Base-by-base conservation (phyloP, 2,329 filamentous ascomycete species). In the Bisporella sp. region DNA sequence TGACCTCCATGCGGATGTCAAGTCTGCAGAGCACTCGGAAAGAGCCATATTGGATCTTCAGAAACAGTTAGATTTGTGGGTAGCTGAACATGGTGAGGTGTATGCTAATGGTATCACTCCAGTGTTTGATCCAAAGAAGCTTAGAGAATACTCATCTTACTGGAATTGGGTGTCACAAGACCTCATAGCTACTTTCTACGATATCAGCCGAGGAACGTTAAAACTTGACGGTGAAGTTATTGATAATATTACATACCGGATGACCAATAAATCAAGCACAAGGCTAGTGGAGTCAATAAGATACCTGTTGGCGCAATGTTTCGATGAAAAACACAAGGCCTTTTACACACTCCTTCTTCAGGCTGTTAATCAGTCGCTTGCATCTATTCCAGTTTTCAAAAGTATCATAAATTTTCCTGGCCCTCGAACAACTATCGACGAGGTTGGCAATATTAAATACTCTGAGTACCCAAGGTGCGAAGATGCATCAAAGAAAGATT, bases 111-210 rank as follows among this genome's bases (percentile, higher is more conserved):
- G 93, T 47, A 97, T 99, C 57, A 89, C 95, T 69, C 93, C 93
- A 8, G 85, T 90, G 21, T 99, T 99, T 72, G 95, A 87, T 65
- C 76, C 89, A 4, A 81, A 97, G 56, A 99, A 99, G 71, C 92
- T 93, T 33, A 87, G 93, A 66, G 84, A 93, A 7, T 99, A 99
- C 72, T 93, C 99, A 68, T 97, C 93, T 0, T 95, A 90, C 0
- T 99, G 93, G 93, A 99, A 99, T 70, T 99, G 93, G 93, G 93
- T 89, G 55, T 86, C 93, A 47, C 93, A 99, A 68, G 93, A 99
- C 69, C 92, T 91, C 31, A 81, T 99, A 48, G 93, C 80, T 74
- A 99, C 99, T 92, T 99, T 93, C 76, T 99, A 90, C 72, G 93
- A 99, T 65, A 95, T 99, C 65, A 96, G 99, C 65, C 99, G 99